These are phyloP conservation scores for Boletus rubropictus DNA, from an alignment of 768 basidiomycete species.

Conservation along the genomic window DNA sequence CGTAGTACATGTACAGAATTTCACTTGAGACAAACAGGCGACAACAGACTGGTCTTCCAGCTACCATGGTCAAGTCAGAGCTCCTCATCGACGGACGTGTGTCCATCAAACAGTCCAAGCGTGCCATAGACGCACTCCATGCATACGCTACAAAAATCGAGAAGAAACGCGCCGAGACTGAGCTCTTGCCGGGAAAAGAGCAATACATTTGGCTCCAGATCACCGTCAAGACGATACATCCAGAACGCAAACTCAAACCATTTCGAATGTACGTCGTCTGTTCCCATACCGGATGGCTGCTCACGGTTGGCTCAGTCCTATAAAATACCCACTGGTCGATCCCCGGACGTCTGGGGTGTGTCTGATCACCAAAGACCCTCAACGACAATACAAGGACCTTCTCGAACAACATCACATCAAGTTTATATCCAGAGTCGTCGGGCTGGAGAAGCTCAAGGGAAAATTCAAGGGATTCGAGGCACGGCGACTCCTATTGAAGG, in stretches of 20 bases:
- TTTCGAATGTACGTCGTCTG: constrained; percentile 63
- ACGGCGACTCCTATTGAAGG: constrained; percentile 75
- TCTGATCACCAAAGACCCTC: constrained; percentile 93
- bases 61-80: constrained; percentile 40
- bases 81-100: constrained; percentile 71
- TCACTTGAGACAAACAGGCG: constrained; percentile 16
- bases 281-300: background rate
- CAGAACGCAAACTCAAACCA: constrained; percentile 74
- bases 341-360: constrained; percentile 78
- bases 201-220: constrained; percentile 87
- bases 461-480: constrained; percentile 86
- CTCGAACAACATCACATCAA: constrained; percentile 72
- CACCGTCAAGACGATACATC: constrained; percentile 75
- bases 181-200: constrained; percentile 74
- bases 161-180: constrained; percentile 59
- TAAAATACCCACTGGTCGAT: constrained; percentile 79
- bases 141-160: constrained; percentile 61
- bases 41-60: constrained; percentile 7
- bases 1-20: too few species aligned
- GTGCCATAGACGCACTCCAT: constrained; percentile 75
- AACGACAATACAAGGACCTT: constrained; percentile 93
- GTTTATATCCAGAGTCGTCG: constrained; percentile 89
- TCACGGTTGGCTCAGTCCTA: constrained; percentile 39
- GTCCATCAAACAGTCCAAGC: constrained; percentile 63
- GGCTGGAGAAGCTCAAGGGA: constrained; percentile 86